These are phyloP conservation scores for Fusarium beomiforme DNA, from an alignment of 2,329 filamentous ascomycete genomes.

Conservation along the genomic window DNA sequence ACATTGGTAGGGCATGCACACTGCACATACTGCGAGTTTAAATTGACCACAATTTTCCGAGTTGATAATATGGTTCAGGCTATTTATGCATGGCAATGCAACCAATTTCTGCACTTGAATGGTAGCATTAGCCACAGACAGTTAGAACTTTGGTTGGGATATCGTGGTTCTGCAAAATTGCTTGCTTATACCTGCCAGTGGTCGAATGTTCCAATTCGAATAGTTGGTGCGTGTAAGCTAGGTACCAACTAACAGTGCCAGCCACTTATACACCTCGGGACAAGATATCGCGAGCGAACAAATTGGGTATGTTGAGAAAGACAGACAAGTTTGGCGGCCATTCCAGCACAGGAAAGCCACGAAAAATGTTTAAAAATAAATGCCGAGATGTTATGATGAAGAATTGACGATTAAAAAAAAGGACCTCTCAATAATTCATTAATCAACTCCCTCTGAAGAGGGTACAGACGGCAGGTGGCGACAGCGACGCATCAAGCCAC, in stretches of 20 bases:
- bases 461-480: constrained; percentile 7
- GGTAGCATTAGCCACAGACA: not conserved
- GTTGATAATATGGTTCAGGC: not conserved
- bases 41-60: not conserved
- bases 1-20: not conserved
- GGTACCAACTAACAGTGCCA: not conserved
- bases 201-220: constrained; percentile 1
- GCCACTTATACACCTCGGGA: constrained; percentile 4
- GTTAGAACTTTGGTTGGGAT: not conserved
- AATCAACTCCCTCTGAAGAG: not conserved
- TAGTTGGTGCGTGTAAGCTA: constrained; percentile 5
- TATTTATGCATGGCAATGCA: not conserved
- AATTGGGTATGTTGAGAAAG: not conserved
- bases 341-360: not conserved
- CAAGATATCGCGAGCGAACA: constrained; percentile 4
- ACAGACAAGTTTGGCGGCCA: constrained; percentile 5
- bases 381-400: not conserved
- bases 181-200: constrained; percentile 8
- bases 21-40: not conserved
- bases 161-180: not conserved
- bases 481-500: constrained; percentile 36
- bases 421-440: not conserved
- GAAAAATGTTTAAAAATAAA: not conserved
- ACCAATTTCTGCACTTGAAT: not conserved
- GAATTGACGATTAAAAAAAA: not conserved